Evolutionary conservation across 371 early-diverging fungal genomes (phyloP).

Genomic region (Sporodiniella umbellata): DNA sequence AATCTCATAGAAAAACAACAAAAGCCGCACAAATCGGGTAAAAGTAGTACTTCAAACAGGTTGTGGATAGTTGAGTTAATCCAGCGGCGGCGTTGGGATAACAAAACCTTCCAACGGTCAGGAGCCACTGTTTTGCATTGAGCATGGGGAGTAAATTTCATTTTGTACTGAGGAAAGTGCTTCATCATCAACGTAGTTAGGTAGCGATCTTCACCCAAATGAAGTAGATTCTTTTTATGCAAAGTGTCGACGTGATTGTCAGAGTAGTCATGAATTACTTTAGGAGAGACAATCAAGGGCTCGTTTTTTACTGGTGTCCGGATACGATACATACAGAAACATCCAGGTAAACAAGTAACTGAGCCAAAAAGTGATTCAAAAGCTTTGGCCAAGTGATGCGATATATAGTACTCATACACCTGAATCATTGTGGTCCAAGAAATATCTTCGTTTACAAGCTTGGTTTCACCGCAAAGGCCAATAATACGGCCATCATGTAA

Average conservation of each 20-base stretch:
- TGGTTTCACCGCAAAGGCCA: constrained; percentile 94
- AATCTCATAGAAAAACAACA: constrained; percentile 97
- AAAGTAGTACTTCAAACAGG: constrained; percentile 83
- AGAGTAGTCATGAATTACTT: constrained; percentile 93
- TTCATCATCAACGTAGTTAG: constrained; percentile 97
- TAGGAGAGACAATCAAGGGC: constrained; percentile 91
- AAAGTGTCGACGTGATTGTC: constrained; percentile 94
- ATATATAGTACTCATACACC: constrained; percentile 98
- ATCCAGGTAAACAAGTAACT: constrained; percentile 95
- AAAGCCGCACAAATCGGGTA: constrained; percentile 92
- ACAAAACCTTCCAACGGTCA: constrained; percentile 88
- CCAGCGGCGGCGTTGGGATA: constrained; percentile 92
- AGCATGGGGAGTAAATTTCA: constrained; percentile 96
- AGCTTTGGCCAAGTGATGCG: constrained; percentile 96
- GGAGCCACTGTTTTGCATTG: constrained; percentile 98
- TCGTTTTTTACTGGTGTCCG: constrained; percentile 79
- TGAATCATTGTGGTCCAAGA: constrained; percentile 98
- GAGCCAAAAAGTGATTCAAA: constrained; percentile 99
- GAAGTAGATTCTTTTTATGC: constrained; percentile 89
- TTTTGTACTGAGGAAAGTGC: constrained; percentile 97
- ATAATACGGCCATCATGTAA: constrained; percentile 86
- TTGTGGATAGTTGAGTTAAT: constrained; percentile 99
- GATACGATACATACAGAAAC: constrained; percentile 95
- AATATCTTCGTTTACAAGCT: constrained; percentile 82
- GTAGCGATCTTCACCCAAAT: constrained; percentile 82